phyloP scores from a whole-genome alignment of 129 eudicot genomes.

The Centrapalus pauciflorus region DNA sequence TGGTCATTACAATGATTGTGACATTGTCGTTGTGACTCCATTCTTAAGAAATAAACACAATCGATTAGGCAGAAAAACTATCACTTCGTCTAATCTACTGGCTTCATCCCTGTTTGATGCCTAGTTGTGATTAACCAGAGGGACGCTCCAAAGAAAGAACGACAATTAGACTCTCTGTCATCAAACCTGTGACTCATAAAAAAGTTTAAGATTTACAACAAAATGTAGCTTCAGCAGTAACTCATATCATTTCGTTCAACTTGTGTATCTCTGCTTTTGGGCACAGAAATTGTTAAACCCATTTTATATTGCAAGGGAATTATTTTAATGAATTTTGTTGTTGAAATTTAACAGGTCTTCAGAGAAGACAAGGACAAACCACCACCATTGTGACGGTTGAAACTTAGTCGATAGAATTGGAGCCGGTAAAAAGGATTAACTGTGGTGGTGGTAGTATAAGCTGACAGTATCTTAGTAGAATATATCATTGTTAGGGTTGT shows the following conservation, averaged over 20 bases:
- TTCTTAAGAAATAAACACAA: no score
- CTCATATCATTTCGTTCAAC: not conserved
- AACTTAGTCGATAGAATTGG: not conserved
- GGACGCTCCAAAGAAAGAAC: no score
- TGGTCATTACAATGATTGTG: no score
- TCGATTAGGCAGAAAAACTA: no score
- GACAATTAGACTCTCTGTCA: no score
- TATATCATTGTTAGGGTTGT: not conserved
- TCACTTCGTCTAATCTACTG: no score
- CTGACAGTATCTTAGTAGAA: not conserved
- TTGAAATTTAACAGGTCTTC: not conserved
- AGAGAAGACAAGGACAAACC: conserved; percentile 19
- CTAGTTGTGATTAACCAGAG: not conserved
- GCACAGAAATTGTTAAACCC: not conserved
- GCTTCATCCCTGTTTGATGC: no score
- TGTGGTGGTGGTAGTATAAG: not conserved
- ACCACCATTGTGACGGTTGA: not conserved
- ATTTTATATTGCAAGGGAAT: not conserved
- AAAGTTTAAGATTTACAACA: not conserved
- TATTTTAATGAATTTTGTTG: not conserved
- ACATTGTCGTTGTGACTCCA: no score
- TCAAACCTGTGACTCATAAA: no score
- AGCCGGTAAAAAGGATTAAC: not conserved
- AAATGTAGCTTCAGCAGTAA: not conserved
- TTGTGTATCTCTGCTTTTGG: not conserved